A percentile compares a stretch with the other conserved stretches of the same genome.
Conservation (phyloP, 805 yeast genomes). For the Yarrowia phangngaensis region DNA sequence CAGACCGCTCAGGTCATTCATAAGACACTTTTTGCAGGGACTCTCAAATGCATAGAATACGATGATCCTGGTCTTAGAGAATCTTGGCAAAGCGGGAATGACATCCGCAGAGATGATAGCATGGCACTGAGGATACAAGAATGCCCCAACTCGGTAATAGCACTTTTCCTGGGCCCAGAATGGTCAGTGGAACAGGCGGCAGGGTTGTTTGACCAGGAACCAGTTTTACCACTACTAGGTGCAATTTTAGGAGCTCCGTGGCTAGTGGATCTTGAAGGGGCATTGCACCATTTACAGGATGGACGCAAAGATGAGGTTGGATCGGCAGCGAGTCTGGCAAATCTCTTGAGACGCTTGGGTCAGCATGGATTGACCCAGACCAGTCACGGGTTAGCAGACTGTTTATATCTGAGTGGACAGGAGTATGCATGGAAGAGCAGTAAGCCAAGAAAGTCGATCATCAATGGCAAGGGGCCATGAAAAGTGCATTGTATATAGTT, state of each 20-base stretch:
- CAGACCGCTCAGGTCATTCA: constrained; percentile 7
- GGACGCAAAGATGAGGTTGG: background rate
- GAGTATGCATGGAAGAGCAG: no score
- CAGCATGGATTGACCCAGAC: constrained; percentile 9
- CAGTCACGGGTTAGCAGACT: constrained; percentile 3
- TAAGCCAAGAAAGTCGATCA: no score
- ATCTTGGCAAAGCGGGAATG: constrained; percentile 5
- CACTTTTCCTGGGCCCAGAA: constrained; percentile 4
- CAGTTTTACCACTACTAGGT: constrained; percentile 3
- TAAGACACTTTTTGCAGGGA: constrained; percentile 14
- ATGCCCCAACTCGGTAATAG: constrained; percentile 3
- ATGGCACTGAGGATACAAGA: constrained; percentile 8
- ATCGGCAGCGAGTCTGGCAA: background rate
- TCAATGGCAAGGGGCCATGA: no score
- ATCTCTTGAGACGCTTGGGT: constrained; percentile 3
- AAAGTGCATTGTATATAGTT: constrained; percentile 25
- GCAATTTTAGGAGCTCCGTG: constrained; percentile 7
- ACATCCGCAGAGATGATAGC: background rate
- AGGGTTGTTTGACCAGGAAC: background rate
- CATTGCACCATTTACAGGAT: background rate
- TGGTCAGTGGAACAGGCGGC: constrained; percentile 8
- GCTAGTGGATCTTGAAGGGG: constrained; percentile 2
- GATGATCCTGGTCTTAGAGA: constrained; percentile 8
- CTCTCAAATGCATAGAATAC: constrained; percentile 22
- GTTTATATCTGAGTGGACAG: constrained; percentile 5